Base-by-base conservation (phyloP, 2,329 filamentous ascomycete species). In the Emydomyces testavorans region DNA sequence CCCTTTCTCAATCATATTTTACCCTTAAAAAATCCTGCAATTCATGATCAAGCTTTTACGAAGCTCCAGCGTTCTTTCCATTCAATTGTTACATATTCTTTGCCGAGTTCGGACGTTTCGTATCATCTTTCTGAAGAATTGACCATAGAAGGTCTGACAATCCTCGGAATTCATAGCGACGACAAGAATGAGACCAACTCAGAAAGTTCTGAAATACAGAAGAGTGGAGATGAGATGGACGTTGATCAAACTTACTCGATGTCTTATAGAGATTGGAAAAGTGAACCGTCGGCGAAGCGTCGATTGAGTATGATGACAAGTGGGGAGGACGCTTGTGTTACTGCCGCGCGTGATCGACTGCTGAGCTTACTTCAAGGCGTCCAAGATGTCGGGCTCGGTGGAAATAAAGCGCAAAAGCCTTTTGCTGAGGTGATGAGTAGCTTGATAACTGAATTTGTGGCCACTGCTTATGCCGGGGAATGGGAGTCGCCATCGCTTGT, bases 351-450 rank as follows among this genome's bases (percentile, higher is more conserved):
- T 6, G 57, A 63, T 35, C 56, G 52, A n/a, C 54, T 70, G 13
- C 49, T 69, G 18, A 53, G 58, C 18, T 58, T 76, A 10, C 57
- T 76, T 13, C 63, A 65, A 35, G 64, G 63, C 5, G 58, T 79
- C 18, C 67, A 75, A 49, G 62, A 69, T 15, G 71, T 78, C 13
- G 77, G 77, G 0, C 63, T 81, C 20, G 77, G 76, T 8, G 72
- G 71, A 26, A 70, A 72, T 34, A 67, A 67, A 38, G 71, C 72
- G 4, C 75, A 80, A 56, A 72, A 73, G 49, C 71, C 77, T 6
- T 75, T 80, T 53, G 78, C 77, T 2, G 65, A 69, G 46, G 75
- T 78, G 1, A 75, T 80, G 68, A 71, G 78, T 56, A 68, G 71
- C 29, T 62, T 79, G 53, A 66, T 82, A 54, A 73, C 73, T 35